A percentile compares a stretch with the other conserved stretches of the same genome.
These are phyloP conservation scores for Jatropha curcas DNA, from an alignment of 345 rosid species.

Conservation along the genomic window DNA sequence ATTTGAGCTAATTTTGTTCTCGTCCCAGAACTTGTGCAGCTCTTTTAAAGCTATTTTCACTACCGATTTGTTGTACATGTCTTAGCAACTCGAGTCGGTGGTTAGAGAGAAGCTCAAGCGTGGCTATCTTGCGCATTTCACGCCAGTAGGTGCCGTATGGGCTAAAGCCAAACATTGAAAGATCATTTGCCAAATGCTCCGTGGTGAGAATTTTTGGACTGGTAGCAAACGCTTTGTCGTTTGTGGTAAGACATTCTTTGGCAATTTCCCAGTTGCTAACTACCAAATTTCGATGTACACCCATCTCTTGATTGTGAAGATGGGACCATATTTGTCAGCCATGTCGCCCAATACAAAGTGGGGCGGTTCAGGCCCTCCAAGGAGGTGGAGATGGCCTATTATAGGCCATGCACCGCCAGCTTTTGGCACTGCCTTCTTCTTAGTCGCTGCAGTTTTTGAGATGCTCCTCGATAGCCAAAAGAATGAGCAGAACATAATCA, in stretches of 20 bases:
- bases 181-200: conserved; percentile 26
- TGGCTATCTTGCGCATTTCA: conserved; percentile 25
- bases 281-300: conserved; percentile 31
- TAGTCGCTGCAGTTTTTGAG: not conserved
- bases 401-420: conserved; percentile 38
- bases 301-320: conserved; percentile 35
- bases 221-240: conserved; percentile 27
- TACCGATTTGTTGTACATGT: conserved; percentile 27
- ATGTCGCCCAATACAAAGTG: conserved; percentile 25
- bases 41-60: conserved; percentile 15
- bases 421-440: conserved; percentile 14
- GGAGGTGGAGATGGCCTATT: conserved; percentile 41
- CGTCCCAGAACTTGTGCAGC: conserved; percentile 17
- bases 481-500: not conserved
- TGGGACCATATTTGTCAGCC: conserved; percentile 35
- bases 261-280: conserved; percentile 29
- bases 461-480: not conserved
- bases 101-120: conserved; percentile 36
- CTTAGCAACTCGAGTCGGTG: conserved; percentile 29
- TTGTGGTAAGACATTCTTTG: conserved; percentile 35
- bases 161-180: conserved; percentile 28
- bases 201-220: conserved; percentile 28
- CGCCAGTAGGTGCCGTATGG: conserved; percentile 43
- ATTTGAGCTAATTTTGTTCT: not conserved
- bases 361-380: conserved; percentile 31